Percentiles rank a stretch among this genome's conserved stretches.
Evolutionary conservation across 1,284 basidiomycete species (phyloP).

Genomic region (Anthracocystis walkeri): DNA sequence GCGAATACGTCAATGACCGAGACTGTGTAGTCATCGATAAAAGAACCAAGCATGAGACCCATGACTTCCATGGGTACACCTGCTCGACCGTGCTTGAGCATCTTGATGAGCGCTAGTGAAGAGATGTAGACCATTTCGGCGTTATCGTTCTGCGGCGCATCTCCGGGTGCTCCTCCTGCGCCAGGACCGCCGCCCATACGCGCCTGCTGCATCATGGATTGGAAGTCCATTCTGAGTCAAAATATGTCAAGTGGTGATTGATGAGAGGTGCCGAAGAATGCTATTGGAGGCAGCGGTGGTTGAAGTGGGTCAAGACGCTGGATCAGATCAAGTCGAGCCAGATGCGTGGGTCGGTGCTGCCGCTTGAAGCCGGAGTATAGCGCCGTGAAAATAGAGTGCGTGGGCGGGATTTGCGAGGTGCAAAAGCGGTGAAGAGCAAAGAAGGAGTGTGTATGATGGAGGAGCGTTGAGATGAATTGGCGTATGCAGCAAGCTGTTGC

Average conservation of each 20-base stretch:
- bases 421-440: not conserved
- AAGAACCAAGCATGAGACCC: constrained; percentile 99
- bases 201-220: constrained; percentile 64
- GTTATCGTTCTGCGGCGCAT: constrained; percentile 70
- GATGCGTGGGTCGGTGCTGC: not conserved
- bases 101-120: constrained; percentile 73
- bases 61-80: constrained; percentile 99
- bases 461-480: constrained; percentile 1
- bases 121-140: constrained; percentile 69
- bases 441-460: not conserved
- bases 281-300: too few relatives aligned
- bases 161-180: constrained; percentile 47
- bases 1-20: constrained; percentile 98
- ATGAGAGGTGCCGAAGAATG: too few relatives aligned
- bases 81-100: constrained; percentile 98
- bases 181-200: constrained; percentile 55
- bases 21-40: constrained; percentile 90
- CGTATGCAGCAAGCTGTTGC: constrained; percentile 18
- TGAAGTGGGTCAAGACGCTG: too few relatives aligned
- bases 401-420: not conserved
- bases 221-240: constrained; percentile 59
- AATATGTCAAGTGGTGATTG: not conserved
- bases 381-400: too few relatives aligned
- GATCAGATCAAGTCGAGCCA: too few relatives aligned
- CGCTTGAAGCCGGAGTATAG: not conserved